Conservation (phyloP, 2,329 filamentous ascomycete species). For the Escovopsis sp. region DNA sequence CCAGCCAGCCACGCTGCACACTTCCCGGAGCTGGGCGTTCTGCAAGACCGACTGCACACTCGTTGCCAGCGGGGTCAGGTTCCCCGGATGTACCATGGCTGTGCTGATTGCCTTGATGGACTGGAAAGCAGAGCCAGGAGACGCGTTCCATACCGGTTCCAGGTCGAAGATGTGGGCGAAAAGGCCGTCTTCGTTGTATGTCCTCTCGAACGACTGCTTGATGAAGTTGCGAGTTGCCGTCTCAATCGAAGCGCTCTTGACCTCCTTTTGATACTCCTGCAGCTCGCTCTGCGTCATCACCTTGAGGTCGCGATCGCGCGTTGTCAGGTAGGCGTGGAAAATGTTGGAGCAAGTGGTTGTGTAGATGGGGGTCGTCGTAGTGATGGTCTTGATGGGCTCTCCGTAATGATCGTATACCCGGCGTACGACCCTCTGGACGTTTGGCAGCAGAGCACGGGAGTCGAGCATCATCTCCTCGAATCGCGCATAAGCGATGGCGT, state of each 20-base stretch:
- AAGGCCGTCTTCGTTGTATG: constrained; percentile 38
- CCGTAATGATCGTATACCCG: constrained; percentile 39
- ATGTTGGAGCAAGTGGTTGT: constrained; percentile 39
- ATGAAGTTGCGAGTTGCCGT: constrained; percentile 42
- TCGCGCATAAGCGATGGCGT: constrained; percentile 45
- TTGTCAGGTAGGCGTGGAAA: constrained; percentile 37
- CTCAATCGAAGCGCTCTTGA: constrained; percentile 34
- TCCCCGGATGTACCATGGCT: constrained; percentile 37
- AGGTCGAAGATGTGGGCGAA: constrained; percentile 42
- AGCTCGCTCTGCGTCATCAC: constrained; percentile 38
- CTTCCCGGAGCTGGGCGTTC: constrained; percentile 29
- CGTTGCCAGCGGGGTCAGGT: constrained; percentile 36
- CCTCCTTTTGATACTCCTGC: constrained; percentile 38
- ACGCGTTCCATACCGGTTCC: constrained; percentile 36
- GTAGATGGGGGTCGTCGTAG: constrained; percentile 34
- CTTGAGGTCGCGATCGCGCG: constrained; percentile 38
- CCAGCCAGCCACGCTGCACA: constrained; percentile 44
- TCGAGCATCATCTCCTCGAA: constrained; percentile 44
- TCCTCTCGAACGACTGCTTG: constrained; percentile 45
- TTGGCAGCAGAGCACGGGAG: constrained; percentile 40
- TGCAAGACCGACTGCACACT: constrained; percentile 36
- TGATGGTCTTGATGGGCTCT: constrained; percentile 25
- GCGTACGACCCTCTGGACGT: constrained; percentile 37
- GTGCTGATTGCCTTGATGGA: constrained; percentile 35
- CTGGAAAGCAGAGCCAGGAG: constrained; percentile 35